phyloP scores from a whole-genome alignment of 2,329 filamentous ascomycete genomes.

The Didymella exigua region DNA sequence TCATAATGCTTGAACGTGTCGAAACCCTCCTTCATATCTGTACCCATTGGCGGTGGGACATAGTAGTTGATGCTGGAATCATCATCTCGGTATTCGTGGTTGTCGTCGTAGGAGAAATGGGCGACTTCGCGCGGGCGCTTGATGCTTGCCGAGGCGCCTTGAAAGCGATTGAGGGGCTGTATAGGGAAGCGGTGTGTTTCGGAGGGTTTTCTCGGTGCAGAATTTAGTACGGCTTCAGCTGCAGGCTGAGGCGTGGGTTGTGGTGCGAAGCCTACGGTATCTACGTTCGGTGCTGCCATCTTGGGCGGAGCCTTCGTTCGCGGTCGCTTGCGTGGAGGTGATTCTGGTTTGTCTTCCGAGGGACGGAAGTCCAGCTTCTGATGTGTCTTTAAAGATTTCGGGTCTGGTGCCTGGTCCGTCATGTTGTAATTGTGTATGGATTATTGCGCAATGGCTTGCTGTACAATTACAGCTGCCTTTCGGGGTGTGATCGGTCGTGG shows the following conservation, averaged over 20 bases:
- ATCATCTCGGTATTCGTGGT: conserved; percentile 76
- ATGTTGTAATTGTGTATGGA: neutral
- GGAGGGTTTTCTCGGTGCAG: neutral
- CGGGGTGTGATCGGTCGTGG: neutral
- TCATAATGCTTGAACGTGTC: conserved; percentile 83
- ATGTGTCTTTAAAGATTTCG: conserved; percentile 2
- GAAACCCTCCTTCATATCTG: conserved; percentile 80
- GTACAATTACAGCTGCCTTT: no score
- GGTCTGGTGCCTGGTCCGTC: neutral
- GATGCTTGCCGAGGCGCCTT: conserved; percentile 42
- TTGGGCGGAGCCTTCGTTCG: conserved; percentile 43
- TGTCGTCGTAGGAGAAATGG: conserved; percentile 89
- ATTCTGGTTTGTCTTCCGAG: conserved; percentile 18
- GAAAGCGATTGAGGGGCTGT: conserved; percentile 42
- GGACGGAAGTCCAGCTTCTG: conserved; percentile 10
- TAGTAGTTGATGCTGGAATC: conserved; percentile 86
- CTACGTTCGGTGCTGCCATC: neutral
- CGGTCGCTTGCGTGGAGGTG: conserved; percentile 39
- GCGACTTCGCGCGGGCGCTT: conserved; percentile 74
- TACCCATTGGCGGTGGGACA: conserved; percentile 73
- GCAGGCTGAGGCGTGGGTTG: neutral
- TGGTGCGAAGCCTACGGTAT: neutral
- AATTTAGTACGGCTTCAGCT: neutral
- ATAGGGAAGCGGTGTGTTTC: conserved; percentile 34
- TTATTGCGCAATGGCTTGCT: neutral